phyloP scores from a whole-genome alignment of 306 rosid species.

The Cicer cuneatum region DNA sequence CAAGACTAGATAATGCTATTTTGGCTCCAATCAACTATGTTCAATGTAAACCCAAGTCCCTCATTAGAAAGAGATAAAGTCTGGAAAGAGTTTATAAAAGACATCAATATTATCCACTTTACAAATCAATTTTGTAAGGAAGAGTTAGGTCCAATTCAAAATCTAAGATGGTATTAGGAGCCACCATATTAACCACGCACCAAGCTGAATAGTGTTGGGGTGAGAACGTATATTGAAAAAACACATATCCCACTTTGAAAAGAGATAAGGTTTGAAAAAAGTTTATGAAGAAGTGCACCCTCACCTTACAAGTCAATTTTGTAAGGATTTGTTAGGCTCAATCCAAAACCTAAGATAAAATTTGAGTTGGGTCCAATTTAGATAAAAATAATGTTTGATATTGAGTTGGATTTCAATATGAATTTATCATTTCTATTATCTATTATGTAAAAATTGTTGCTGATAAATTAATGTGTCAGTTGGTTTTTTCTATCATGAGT shows the following conservation, averaged over 20 bases:
- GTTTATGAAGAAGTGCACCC: background rate
- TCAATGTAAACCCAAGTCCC: background rate
- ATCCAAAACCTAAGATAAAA: background rate
- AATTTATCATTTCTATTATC: slow-evolving; percentile 15
- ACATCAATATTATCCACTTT: background rate
- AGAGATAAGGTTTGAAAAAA: background rate
- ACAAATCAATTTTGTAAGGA: background rate
- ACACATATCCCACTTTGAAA: background rate
- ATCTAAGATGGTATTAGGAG: background rate
- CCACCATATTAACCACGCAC: background rate
- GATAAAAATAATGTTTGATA: background rate
- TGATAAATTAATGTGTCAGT: slow-evolving; percentile 23
- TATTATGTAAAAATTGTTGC: background rate
- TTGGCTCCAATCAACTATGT: background rate
- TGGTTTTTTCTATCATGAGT: slow-evolving; percentile 2
- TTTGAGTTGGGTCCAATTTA: too few species aligned
- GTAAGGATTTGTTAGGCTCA: background rate
- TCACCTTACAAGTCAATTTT: background rate
- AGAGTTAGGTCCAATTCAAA: background rate
- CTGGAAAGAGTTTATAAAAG: background rate
- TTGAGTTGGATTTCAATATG: background rate
- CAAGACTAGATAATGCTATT: too few species aligned
- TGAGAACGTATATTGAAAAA: background rate
- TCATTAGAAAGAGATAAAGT: background rate
- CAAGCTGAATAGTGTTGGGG: background rate